Conservation (phyloP, 331 rosid genomes). For the Spiraea crenata region DNA sequence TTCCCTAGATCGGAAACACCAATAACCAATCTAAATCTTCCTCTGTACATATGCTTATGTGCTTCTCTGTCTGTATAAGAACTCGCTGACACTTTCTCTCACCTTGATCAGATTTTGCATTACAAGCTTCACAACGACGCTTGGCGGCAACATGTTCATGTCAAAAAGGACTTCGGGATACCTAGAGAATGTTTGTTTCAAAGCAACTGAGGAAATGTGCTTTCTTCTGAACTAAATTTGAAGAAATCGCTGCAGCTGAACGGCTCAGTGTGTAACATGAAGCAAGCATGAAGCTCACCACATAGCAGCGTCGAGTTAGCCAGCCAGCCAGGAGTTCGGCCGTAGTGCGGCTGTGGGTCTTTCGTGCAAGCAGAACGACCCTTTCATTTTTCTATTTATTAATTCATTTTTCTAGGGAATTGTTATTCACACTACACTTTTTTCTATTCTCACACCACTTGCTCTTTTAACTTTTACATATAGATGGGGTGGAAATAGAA, state of each 20-base stretch:
- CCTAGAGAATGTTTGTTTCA: conserved; percentile 57
- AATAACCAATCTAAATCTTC: background rate
- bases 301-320: background rate
- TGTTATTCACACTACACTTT: too few relatives aligned
- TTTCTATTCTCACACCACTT: too few relatives aligned
- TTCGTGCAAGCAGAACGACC: background rate
- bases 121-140: conserved; percentile 81
- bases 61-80: background rate
- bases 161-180: conserved; percentile 61
- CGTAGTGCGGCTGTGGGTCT: background rate
- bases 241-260: conserved; percentile 9
- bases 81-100: conserved; percentile 6
- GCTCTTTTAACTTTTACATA: too few relatives aligned
- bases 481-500: too few relatives aligned
- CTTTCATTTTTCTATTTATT: background rate
- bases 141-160: conserved; percentile 60
- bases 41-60: background rate
- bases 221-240: background rate
- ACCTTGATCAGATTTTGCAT: conserved; percentile 62
- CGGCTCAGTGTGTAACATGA: background rate
- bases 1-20: background rate
- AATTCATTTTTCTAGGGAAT: too few relatives aligned
- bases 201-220: conserved; percentile 24
- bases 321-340: background rate
- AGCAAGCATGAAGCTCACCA: conserved; percentile 10